Percentiles rank a stretch among this genome's conserved stretches.
phyloP scores from a whole-genome alignment of 306 rosid species.

The Begonia fuchsioides region DNA sequence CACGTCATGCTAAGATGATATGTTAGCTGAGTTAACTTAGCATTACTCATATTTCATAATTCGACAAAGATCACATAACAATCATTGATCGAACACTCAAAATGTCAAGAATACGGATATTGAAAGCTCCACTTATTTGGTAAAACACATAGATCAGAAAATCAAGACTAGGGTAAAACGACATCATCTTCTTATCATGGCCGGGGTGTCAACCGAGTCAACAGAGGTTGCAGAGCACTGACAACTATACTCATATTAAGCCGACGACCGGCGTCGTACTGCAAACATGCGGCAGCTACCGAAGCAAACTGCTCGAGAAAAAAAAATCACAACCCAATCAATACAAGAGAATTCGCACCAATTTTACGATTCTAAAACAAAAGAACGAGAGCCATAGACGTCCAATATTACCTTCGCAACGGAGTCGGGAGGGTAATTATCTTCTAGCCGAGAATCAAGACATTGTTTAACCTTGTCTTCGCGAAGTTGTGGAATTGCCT shows the following conservation, averaged over 20 bases:
- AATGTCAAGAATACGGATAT: no score
- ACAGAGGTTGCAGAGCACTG: neutral
- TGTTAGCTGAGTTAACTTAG: no score
- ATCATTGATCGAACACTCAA: no score
- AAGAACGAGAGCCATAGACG: neutral
- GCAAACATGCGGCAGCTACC: neutral
- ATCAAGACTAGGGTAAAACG: no score
- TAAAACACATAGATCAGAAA: no score
- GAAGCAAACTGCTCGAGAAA: neutral
- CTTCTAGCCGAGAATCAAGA: constrained; percentile 50
- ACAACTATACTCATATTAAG: neutral
- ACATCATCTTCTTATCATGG: no score
- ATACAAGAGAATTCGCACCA: neutral
- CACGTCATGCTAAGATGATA: no score
- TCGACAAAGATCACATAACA: no score
- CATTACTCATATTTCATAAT: no score
- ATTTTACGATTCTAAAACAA: no score
- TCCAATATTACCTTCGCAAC: constrained; percentile 54
- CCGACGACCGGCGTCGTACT: neutral
- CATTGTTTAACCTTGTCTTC: constrained; percentile 78
- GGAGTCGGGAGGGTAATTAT: constrained; percentile 62
- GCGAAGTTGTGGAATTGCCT: constrained; percentile 78
- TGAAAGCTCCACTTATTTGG: no score
- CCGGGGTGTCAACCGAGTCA: neutral
- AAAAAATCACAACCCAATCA: neutral